Percentiles rank a stretch among this genome's conserved stretches.
Evolutionary conservation across 768 basidiomycete genomes (phyloP).

Genomic region (Lactarius deliciosus): DNA sequence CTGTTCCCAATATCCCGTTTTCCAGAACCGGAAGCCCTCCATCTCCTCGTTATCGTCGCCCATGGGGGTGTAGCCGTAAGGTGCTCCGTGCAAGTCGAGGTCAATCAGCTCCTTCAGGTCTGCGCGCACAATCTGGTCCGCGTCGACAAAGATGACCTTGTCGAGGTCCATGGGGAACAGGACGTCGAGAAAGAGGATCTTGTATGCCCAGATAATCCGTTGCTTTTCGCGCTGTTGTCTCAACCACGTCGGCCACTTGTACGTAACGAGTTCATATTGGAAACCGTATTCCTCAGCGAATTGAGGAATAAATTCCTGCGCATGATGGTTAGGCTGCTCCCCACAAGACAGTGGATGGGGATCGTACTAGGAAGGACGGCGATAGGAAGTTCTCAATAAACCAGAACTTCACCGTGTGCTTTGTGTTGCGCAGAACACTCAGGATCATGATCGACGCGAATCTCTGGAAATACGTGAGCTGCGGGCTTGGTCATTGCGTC

Average conservation of each 20-base stretch:
- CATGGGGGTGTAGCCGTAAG: slow-evolving; percentile 98
- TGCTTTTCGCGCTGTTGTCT: slow-evolving; percentile 98
- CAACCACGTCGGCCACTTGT: slow-evolving; percentile 99
- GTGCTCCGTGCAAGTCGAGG: slow-evolving; percentile 86
- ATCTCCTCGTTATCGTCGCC: slow-evolving; percentile 92
- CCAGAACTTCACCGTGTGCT: slow-evolving; percentile 98
- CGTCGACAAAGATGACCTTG: slow-evolving; percentile 99
- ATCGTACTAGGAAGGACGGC: slow-evolving; percentile 84
- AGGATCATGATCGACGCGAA: slow-evolving; percentile 99
- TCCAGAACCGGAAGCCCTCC: slow-evolving; percentile 99
- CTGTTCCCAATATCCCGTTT: slow-evolving; percentile 93
- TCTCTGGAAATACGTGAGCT: slow-evolving; percentile 50
- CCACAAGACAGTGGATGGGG: not conserved
- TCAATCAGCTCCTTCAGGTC: slow-evolving; percentile 95
- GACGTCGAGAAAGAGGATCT: slow-evolving; percentile 98
- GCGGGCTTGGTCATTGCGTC: not conserved
- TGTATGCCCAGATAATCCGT: slow-evolving; percentile 98
- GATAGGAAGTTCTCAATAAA: slow-evolving; percentile 99
- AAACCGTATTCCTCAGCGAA: slow-evolving; percentile 90
- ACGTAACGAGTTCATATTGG: slow-evolving; percentile 96
- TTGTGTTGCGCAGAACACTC: slow-evolving; percentile 91
- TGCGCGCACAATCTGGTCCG: slow-evolving; percentile 95
- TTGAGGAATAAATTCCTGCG: slow-evolving; percentile 90
- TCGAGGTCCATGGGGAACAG: slow-evolving; percentile 99
- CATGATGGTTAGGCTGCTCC: slow-evolving; percentile 4